Percentiles rank a stretch among this genome's conserved stretches.
phyloP scores from a whole-genome alignment of 441 rosid genomes.

The Flueggea neowawraea region DNA sequence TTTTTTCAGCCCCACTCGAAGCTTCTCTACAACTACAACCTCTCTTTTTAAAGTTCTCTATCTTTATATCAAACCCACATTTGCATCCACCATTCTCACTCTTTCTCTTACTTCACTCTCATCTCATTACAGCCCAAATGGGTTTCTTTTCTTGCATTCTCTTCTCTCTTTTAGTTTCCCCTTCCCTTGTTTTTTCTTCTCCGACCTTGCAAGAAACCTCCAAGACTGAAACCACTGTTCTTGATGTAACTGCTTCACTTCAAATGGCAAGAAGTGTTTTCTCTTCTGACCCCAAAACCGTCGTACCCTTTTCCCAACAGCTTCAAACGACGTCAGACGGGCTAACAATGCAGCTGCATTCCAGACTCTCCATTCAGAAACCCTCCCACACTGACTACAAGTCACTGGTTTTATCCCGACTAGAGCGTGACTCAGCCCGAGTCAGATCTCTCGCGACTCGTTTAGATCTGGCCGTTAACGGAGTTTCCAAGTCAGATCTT shows the following conservation, averaged over 20 bases:
- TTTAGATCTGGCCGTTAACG: conserved; percentile 39
- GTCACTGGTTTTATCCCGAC: conserved; percentile 50
- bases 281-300: conserved; percentile 16
- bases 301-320: conserved; percentile 8
- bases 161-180: conserved; percentile 5
- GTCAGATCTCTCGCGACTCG: conserved; percentile 39
- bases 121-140: not conserved
- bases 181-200: conserved; percentile 24
- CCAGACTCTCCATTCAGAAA: conserved; percentile 41
- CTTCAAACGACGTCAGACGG: conserved; percentile 11
- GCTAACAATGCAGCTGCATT: conserved; percentile 42
- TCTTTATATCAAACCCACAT: too few relatives aligned
- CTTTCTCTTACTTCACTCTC: not conserved
- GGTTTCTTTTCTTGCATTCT: conserved; percentile 7
- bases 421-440: conserved; percentile 70
- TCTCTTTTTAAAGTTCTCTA: too few relatives aligned
- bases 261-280: conserved; percentile 21
- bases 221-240: conserved; percentile 16
- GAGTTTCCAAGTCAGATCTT: conserved; percentile 39
- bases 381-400: conserved; percentile 44
- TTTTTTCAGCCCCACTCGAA: not conserved
- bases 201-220: conserved; percentile 21
- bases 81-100: not conserved
- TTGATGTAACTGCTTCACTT: conserved; percentile 44
- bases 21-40: not conserved